These are phyloP conservation scores for Hymenoscyphus albidus DNA, from an alignment of 2,329 filamentous ascomycete genomes.

Conservation along the genomic window DNA sequence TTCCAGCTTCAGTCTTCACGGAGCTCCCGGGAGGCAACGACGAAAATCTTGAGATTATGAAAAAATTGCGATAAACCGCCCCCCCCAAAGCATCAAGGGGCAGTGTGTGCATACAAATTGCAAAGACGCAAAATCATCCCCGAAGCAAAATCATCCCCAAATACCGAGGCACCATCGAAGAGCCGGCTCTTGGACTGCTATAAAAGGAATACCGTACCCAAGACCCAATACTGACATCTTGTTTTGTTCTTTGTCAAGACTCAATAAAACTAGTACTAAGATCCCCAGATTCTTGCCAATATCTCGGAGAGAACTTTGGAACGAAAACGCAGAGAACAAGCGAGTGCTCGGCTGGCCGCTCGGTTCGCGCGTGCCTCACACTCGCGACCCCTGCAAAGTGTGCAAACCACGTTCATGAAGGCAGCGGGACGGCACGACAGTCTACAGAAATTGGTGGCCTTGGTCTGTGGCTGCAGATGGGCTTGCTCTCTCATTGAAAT, in stretches of 20 bases:
- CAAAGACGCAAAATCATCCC: no score
- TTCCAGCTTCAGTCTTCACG: not conserved
- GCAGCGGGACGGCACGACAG: slow-evolving; percentile 1
- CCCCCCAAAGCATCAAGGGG: no score
- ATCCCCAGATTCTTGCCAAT: not conserved
- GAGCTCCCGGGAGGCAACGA: not conserved
- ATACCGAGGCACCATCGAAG: no score
- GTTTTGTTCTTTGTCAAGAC: not conserved
- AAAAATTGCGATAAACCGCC: not conserved
- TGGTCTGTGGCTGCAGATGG: not conserved
- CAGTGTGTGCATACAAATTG: no score
- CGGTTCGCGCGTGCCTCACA: not conserved
- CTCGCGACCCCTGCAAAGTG: not conserved
- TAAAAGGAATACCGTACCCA: not conserved
- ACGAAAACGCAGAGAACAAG: slow-evolving; percentile 2
- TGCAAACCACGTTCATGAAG: not conserved
- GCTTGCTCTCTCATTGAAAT: not conserved
- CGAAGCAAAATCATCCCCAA: no score
- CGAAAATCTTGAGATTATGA: not conserved
- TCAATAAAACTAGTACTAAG: not conserved
- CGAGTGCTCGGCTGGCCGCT: not conserved
- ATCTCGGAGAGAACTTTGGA: not conserved
- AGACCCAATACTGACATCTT: not conserved
- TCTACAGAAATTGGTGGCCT: not conserved
- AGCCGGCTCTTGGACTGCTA: not conserved